Base-by-base conservation (phyloP, 140 eudicot genomes). In the Oenanthe javanica region DNA sequence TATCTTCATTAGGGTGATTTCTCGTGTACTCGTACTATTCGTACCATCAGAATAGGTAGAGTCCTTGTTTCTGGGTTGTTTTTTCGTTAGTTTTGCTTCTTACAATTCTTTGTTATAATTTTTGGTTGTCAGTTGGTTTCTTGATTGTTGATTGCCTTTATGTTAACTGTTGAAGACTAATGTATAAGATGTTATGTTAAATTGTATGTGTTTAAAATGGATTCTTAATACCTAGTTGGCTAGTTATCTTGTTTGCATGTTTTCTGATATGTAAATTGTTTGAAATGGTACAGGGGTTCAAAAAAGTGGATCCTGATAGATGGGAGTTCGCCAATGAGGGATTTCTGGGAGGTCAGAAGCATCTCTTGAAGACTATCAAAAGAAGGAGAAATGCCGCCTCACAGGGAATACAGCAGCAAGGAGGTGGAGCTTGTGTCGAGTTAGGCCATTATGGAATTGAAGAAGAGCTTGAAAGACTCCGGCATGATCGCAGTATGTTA, bases 281-380 rank as follows among this genome's bases (percentile, higher is more conserved):
- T 67, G 38, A 31, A 76, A 5, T 49, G 0, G 71, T 86, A 47
- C 83, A 94, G 98, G 98, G 98, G 31, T 94, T 94, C 64, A 85
- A 89, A 67, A 94, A 94, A 82, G 96, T 94, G 79, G 97, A 94
- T 84, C 97, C 98, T 1, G 98, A 94, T 54, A 84, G 89, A 79
- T 94, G 96, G 94, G 98, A 94, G 64, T 94, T 94, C 16, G 98
- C 98, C 4, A 94, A 90, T 72, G 93, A 92, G 81, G 97, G 97
- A 42, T 94, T 94, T 79, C 84, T 94, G 9, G 93, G 91, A 64
- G 98, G 97, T 6, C 98, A 94, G 55, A 94, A 89, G 86, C 97
- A 94, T 86, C 91, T 94, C 9, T 82, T 94, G 72, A 94, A 90
- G 81, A 90, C 91, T 9, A 94, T 94, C 81, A 85, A 87, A 59